phyloP scores from a whole-genome alignment of 441 rosid species.

The Viola pubescens region DNA sequence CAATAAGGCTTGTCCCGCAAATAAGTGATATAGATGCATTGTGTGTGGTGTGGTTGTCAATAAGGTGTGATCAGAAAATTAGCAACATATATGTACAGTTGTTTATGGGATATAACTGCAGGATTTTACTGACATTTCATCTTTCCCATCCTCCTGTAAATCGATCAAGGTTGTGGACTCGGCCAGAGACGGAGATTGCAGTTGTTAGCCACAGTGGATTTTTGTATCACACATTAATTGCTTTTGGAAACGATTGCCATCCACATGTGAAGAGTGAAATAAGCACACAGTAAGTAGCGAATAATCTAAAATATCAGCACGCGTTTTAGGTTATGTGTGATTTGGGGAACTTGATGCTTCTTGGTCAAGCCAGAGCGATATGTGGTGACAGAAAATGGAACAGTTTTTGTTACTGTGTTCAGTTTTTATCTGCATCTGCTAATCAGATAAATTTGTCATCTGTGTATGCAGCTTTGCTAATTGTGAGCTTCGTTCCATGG shows the following conservation, averaged over 20 bases:
- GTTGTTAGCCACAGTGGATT: slow-evolving; percentile 79
- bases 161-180: background rate
- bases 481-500: slow-evolving; percentile 75
- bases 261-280: slow-evolving; percentile 50
- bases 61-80: no score
- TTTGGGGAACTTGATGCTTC: background rate
- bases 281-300: slow-evolving; percentile 56
- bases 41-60: no score
- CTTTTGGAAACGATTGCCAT: slow-evolving; percentile 61
- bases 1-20: no score
- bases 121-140: no score
- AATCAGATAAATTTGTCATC: slow-evolving; percentile 5
- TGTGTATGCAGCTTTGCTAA: slow-evolving; percentile 52
- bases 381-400: background rate
- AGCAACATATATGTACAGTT: no score
- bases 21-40: no score
- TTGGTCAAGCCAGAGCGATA: no score
- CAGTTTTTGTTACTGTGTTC: background rate
- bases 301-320: background rate
- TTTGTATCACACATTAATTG: slow-evolving; percentile 47
- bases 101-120: no score
- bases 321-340: background rate
- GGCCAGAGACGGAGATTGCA: slow-evolving; percentile 67
- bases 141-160: no score
- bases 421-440: background rate